phyloP scores from a whole-genome alignment of 2,329 filamentous ascomycete genomes.

The Verticillium longisporum region DNA sequence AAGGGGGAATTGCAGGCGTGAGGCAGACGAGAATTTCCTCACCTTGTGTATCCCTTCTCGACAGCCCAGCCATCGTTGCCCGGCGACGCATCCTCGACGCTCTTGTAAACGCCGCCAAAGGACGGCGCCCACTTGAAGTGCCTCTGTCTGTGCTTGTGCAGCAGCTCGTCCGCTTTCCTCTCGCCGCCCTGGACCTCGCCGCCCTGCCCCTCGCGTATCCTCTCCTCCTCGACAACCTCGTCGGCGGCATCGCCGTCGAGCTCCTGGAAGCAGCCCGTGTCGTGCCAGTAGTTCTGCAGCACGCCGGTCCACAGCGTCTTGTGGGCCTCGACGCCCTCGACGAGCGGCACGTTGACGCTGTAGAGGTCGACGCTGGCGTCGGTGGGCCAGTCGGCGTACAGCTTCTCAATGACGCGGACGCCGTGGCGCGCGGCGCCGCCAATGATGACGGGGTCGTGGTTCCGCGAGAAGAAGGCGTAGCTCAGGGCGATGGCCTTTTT shows the following conservation, averaged over 20 bases:
- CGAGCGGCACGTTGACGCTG: constrained; percentile 80
- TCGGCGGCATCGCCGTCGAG: constrained; percentile 60
- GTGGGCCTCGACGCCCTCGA: constrained; percentile 63
- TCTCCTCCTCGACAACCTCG: constrained; percentile 64
- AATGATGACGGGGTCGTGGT: constrained; percentile 79
- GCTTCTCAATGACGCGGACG: constrained; percentile 70
- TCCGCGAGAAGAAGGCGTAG: constrained; percentile 82
- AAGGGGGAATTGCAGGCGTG: neutral
- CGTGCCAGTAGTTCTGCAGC: constrained; percentile 84
- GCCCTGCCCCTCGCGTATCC: constrained; percentile 61
- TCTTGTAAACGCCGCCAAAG: constrained; percentile 80
- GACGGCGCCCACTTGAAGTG: constrained; percentile 93
- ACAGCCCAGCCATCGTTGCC: constrained; percentile 94
- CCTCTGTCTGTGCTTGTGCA: constrained; percentile 58
- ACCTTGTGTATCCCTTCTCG: constrained; percentile 81
- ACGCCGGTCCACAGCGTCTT: constrained; percentile 80
- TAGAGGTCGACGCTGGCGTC: constrained; percentile 73
- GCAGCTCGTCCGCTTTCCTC: constrained; percentile 23
- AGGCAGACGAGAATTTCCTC: constrained; percentile 18
- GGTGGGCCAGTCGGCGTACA: constrained; percentile 66
- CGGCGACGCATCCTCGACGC: constrained; percentile 70
- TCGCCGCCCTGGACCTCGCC: constrained; percentile 19
- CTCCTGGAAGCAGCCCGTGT: constrained; percentile 81
- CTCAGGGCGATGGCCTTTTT: constrained; percentile 72
- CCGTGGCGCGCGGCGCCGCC: constrained; percentile 67